These are phyloP conservation scores for Flaveria sonorensis DNA, from an alignment of 129 eudicot genomes.

Conservation along the genomic window DNA sequence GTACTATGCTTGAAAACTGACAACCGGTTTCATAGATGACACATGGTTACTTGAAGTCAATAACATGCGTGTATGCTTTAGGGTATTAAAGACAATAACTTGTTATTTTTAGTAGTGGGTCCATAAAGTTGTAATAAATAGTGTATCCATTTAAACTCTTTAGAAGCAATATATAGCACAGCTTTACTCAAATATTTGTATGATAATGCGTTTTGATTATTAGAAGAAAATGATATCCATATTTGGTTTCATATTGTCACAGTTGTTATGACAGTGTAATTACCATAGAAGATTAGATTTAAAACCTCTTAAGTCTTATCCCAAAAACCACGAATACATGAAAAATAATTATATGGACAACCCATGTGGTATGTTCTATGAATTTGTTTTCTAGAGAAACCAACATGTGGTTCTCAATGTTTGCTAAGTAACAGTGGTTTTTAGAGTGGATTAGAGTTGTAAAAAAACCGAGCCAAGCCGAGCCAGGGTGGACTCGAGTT, in stretches of 20 bases:
- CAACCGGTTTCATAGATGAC: constrained; percentile 37
- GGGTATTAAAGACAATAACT: neutral
- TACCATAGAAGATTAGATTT: too few species aligned
- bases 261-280: neutral
- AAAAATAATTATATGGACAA: too few species aligned
- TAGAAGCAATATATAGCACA: neutral
- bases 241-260: neutral
- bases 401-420: too few species aligned
- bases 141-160: neutral
- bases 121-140: neutral
- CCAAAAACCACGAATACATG: too few species aligned
- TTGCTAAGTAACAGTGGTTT: too few species aligned
- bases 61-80: constrained; percentile 23
- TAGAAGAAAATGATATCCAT: neutral
- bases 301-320: too few species aligned
- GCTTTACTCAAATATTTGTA: neutral
- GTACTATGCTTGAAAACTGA: constrained; percentile 12
- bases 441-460: too few species aligned
- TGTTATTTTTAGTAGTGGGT: neutral
- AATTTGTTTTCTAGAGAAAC: too few species aligned
- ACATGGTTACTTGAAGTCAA: constrained; percentile 38
- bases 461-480: too few species aligned
- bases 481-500: too few species aligned
- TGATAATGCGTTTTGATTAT: neutral
- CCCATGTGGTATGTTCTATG: too few species aligned